Percentiles rank a stretch among this genome's conserved stretches.
Conservation (phyloP, 2,329 filamentous ascomycete genomes). For the Aspergillus fumigatus region DNA sequence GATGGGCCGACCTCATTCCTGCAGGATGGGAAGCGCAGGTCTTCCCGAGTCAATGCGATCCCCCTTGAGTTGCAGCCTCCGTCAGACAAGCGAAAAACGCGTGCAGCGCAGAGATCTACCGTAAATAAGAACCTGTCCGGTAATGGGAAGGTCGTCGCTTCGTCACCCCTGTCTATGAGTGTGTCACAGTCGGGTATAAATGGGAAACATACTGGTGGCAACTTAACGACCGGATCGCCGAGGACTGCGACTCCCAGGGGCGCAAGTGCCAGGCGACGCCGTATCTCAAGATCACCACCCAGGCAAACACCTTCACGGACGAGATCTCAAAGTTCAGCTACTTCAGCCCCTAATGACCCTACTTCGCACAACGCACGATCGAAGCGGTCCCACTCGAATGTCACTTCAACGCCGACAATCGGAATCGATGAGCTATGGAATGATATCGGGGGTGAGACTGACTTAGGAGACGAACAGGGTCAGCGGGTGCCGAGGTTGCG, state of each 20-base stretch:
- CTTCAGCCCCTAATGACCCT: constrained; percentile 17
- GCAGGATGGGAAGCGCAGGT: constrained; percentile 57
- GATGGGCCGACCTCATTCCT: constrained; percentile 85
- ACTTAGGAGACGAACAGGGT: constrained; percentile 17
- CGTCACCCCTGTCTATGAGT: constrained; percentile 29
- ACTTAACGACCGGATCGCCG: constrained; percentile 29
- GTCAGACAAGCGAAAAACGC: constrained; percentile 45
- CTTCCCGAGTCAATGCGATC: constrained; percentile 50
- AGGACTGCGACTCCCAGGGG: constrained; percentile 21
- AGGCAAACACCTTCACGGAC: constrained; percentile 24
- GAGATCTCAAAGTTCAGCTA: constrained; percentile 27
- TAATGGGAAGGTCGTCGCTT: constrained; percentile 21
- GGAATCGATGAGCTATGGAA: constrained; percentile 11
- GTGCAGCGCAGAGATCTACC: constrained; percentile 34
- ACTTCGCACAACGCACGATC: constrained; percentile 22
- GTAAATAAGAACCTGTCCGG: constrained; percentile 25
- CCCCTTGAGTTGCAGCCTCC: constrained; percentile 46
- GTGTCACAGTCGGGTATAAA: constrained; percentile 25
- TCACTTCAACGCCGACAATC: constrained; percentile 12
- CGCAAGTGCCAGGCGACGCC: constrained; percentile 16
- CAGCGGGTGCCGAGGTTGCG: constrained; percentile 34
- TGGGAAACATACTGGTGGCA: constrained; percentile 28
- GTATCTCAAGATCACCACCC: constrained; percentile 23
- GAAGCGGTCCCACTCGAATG: constrained; percentile 22
- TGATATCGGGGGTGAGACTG: constrained; percentile 6